Percentiles rank a stretch among this genome's conserved stretches.
Evolutionary conservation across 441 rosid genomes (phyloP).

Genomic region (Geranium incanum): DNA sequence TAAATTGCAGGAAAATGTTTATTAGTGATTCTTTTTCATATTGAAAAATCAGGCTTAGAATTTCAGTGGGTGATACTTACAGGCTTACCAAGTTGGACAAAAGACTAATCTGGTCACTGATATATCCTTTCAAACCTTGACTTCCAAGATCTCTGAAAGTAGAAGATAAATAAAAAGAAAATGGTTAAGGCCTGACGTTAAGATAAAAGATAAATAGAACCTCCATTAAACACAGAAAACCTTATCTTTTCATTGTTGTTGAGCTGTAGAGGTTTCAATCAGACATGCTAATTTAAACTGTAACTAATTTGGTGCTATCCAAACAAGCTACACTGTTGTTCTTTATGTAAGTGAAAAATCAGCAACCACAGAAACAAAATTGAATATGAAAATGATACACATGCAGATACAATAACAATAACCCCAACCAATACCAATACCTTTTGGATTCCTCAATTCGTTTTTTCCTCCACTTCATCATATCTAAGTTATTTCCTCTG

Average conservation of each 20-base stretch:
- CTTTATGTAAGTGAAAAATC: no score
- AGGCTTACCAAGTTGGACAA: conserved; percentile 71
- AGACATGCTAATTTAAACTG: no score
- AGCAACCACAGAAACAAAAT: no score
- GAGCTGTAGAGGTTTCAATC: no score
- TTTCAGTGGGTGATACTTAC: conserved; percentile 49
- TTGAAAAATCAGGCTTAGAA: neutral
- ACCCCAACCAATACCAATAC: no score
- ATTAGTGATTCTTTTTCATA: neutral
- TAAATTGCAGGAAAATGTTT: conserved; percentile 11
- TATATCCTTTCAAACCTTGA: conserved; percentile 84
- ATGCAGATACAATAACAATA: no score
- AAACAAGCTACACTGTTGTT: no score
- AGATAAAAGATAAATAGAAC: neutral
- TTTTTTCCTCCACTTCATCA: neutral
- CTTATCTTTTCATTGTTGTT: no score
- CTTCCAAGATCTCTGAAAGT: conserved; percentile 80
- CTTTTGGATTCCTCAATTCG: no score
- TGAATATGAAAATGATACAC: no score
- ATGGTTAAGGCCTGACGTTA: neutral
- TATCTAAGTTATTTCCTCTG: neutral
- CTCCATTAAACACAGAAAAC: neutral
- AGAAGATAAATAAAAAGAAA: neutral
- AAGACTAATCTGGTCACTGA: conserved; percentile 77
- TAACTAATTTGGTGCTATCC: no score